These are phyloP conservation scores for Conticribra weissflogii DNA, from an alignment of 108 stramenopile species.

Conservation along the genomic window DNA sequence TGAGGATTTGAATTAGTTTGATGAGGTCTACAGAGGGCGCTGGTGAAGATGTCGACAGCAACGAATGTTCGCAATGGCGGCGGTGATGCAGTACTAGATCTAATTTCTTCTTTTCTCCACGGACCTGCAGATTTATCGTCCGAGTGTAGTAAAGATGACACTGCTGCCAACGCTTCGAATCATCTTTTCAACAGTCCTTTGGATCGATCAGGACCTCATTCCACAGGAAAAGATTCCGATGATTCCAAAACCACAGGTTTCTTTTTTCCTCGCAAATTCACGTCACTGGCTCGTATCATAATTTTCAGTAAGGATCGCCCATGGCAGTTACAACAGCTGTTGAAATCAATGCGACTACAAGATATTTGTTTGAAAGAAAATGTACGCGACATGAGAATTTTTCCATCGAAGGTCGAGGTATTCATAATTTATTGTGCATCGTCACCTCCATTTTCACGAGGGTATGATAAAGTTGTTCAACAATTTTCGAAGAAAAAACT, in stretches of 20 bases:
- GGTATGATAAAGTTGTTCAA: constrained; percentile 18
- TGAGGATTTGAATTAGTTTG: too few species aligned
- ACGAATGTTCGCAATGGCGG: background rate
- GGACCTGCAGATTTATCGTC: background rate
- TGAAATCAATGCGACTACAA: constrained; percentile 36
- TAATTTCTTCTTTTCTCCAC: constrained; percentile 30
- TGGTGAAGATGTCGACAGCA: background rate
- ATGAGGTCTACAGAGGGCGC: too few species aligned
- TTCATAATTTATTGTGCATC: constrained; percentile 26
- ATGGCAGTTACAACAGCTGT: constrained; percentile 49
- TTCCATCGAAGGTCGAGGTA: constrained; percentile 6
- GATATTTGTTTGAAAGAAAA: background rate
- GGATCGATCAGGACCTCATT: background rate
- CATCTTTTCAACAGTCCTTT: background rate
- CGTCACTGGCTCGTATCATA: constrained; percentile 23
- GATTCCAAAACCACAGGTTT: background rate
- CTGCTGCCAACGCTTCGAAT: too few species aligned
- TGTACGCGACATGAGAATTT: background rate
- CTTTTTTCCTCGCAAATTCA: background rate
- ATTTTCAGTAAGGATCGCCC: constrained; percentile 61
- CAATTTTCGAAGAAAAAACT: background rate
- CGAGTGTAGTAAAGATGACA: background rate
- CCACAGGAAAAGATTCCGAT: background rate
- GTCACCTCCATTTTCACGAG: background rate
- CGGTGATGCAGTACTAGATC: constrained; percentile 12